Conservation (phyloP, 169 alveolate genomes). For the Eimeria sp. region DNA sequence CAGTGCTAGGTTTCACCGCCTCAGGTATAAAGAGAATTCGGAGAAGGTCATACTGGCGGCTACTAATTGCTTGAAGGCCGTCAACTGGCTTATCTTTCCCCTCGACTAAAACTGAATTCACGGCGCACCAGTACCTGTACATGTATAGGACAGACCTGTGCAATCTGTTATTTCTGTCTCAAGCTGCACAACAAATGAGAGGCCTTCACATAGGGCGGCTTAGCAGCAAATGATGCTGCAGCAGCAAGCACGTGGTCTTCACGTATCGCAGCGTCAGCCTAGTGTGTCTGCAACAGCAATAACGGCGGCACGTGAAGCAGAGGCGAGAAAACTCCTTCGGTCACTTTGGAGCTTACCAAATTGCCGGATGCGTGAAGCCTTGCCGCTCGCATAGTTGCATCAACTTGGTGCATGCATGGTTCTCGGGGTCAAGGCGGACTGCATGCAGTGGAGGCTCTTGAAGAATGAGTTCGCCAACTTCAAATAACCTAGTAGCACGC, state of each 20-base stretch:
- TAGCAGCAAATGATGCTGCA: not conserved
- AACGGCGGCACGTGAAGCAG: not conserved
- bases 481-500: not conserved
- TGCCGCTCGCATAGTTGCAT: slow-evolving; percentile 3
- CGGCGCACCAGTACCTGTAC: slow-evolving; percentile 81
- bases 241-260: not conserved
- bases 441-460: slow-evolving; percentile 81
- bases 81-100: slow-evolving; percentile 28
- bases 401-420: slow-evolving; percentile 9
- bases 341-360: slow-evolving; percentile 23
- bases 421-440: slow-evolving; percentile 63
- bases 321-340: not conserved
- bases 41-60: slow-evolving; percentile 50
- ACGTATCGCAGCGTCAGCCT: too few relatives aligned
- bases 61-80: slow-evolving; percentile 37
- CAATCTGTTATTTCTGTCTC: not conserved
- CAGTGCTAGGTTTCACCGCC: slow-evolving; percentile 46
- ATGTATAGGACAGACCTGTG: not conserved
- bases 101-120: slow-evolving; percentile 67
- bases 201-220: not conserved
- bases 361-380: slow-evolving; percentile 40
- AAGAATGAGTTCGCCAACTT: slow-evolving; percentile 37
- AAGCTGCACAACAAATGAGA: not conserved
- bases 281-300: not conserved
- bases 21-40: slow-evolving; percentile 60